A percentile compares a stretch with the other conserved stretches of the same genome.
phyloP scores from a whole-genome alignment of 2,329 filamentous ascomycete genomes.

The Talaromyces albobiverticillius region DNA sequence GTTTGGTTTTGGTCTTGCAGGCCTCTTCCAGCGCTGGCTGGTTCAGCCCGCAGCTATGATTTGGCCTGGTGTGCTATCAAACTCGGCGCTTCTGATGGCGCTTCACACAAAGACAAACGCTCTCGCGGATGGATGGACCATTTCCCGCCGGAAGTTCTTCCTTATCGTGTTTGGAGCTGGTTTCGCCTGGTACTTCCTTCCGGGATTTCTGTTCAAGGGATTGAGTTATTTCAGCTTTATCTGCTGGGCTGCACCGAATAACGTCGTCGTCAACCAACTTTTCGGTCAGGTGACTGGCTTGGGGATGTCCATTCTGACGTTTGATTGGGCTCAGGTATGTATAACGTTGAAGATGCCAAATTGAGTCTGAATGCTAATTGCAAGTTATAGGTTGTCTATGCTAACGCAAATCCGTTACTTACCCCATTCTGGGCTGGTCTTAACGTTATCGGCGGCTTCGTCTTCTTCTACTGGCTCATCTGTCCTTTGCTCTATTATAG shows the following conservation, averaged over 20 bases:
- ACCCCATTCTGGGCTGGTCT: conserved; percentile 54
- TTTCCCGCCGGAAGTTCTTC: conserved; percentile 38
- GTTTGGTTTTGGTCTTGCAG: conserved; percentile 63
- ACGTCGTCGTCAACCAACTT: conserved; percentile 66
- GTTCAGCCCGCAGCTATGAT: conserved; percentile 60
- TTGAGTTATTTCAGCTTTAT: conserved; percentile 68
- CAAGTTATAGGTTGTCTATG: conserved; percentile 51
- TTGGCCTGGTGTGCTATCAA: conserved; percentile 58
- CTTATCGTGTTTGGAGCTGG: conserved; percentile 31
- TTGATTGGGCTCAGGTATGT: conserved; percentile 69
- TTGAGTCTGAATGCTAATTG: not conserved
- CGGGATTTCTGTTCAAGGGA: conserved; percentile 66
- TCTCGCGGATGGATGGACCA: conserved; percentile 41
- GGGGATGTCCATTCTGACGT: conserved; percentile 67
- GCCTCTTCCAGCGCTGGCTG: conserved; percentile 59
- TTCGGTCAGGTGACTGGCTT: conserved; percentile 68
- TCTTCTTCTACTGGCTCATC: conserved; percentile 44
- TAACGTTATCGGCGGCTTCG: conserved; percentile 45
- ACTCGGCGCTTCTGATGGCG: conserved; percentile 46
- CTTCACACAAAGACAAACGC: conserved; percentile 32
- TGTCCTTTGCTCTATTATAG: conserved; percentile 48
- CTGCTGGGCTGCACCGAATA: conserved; percentile 69
- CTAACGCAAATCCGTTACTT: conserved; percentile 64
- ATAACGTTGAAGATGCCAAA: not conserved
- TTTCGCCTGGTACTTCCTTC: conserved; percentile 41